Evolutionary conservation across 257 asterid species (phyloP), one percentile per base, ranked within the genome.

Genomic region (Solanum appendiculatum): DNA sequence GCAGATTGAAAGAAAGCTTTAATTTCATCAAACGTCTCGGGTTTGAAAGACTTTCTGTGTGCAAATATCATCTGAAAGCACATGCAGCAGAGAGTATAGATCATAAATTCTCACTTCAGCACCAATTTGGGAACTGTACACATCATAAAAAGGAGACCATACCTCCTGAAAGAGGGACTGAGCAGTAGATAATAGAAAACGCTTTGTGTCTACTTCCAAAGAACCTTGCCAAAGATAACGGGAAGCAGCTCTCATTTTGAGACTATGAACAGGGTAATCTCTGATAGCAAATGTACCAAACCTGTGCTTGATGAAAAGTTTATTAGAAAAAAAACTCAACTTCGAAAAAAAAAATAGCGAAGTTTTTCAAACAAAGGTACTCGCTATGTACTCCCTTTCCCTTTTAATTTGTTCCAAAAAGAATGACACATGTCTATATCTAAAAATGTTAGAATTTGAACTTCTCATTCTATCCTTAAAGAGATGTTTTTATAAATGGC

Each of bases 111-210:
- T 80, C 84, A 78, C 72, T 16, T 31, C 84, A 75, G 80, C 88
- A 88, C 12, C 14, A 44, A 78, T 72, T 89, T 88, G 9, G 36
- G 88, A 82, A 86, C n/a, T 37, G 23, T 44, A n/a, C 37, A 42
- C 12, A 54, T 68, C 42, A 14, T 86, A 42, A 81, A 23, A 36
- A 87, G 42, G 25, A 51, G 81, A 36, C 74, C 85, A 68, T 86
- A 94, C 98, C 98, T 96, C 96, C 89, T 94, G 92, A 90, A 97
- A 97, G 90, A 97, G 95, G 88, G 93, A 91, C 87, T 88, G 94
- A 4, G 95, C 97, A 81, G 92, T 93, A 86, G 95, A 91, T 72
- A 92, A 88, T 84, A 97, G 92, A 90, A 93, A 90, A 46, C 63
- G 88, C 60, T 91, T 89, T 74, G 92, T 85, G 56, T 51, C 81